These are phyloP conservation scores for Fusarium tupiense DNA, from an alignment of 2,329 filamentous ascomycete species.

Conservation along the genomic window DNA sequence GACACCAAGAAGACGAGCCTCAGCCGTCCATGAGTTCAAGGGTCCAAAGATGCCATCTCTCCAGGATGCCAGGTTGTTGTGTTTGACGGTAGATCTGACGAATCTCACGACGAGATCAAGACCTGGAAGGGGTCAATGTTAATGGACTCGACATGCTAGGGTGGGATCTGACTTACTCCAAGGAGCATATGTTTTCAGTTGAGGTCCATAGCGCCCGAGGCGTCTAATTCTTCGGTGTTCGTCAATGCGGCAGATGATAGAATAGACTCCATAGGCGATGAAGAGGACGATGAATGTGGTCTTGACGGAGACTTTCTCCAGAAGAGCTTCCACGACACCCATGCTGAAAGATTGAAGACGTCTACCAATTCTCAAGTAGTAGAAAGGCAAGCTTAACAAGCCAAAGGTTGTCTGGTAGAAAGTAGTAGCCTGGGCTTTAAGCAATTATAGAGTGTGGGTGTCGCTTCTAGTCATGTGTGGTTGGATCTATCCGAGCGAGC, in stretches of 20 bases:
- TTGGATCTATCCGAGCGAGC: background rate
- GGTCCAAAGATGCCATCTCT: slow-evolving; percentile 56
- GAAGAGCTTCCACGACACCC: slow-evolving; percentile 60
- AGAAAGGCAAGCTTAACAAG: background rate
- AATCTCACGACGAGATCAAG: slow-evolving; percentile 71
- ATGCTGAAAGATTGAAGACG: slow-evolving; percentile 46
- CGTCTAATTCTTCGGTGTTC: slow-evolving; percentile 56
- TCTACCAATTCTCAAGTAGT: background rate
- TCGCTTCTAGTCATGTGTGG: background rate
- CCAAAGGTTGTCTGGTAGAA: background rate
- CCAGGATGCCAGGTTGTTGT: slow-evolving; percentile 73
- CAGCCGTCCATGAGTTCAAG: slow-evolving; percentile 64
- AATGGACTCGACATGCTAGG: background rate
- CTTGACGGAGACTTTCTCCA: slow-evolving; percentile 57
- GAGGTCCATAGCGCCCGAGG: slow-evolving; percentile 56
- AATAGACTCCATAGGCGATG: slow-evolving; percentile 51
- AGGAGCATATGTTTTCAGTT: slow-evolving; percentile 52
- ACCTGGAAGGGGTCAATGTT: slow-evolving; percentile 51
- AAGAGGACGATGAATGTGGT: slow-evolving; percentile 50
- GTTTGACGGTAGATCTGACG: slow-evolving; percentile 59
- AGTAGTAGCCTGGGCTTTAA: background rate
- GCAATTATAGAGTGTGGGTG: background rate
- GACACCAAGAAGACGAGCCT: slow-evolving; percentile 63
- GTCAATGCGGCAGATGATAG: slow-evolving; percentile 50
- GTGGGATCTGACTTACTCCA: slow-evolving; percentile 52